phyloP scores from a whole-genome alignment of 192 early-diverging fungal genomes.

The Linnemannia schmuckeri region DNA sequence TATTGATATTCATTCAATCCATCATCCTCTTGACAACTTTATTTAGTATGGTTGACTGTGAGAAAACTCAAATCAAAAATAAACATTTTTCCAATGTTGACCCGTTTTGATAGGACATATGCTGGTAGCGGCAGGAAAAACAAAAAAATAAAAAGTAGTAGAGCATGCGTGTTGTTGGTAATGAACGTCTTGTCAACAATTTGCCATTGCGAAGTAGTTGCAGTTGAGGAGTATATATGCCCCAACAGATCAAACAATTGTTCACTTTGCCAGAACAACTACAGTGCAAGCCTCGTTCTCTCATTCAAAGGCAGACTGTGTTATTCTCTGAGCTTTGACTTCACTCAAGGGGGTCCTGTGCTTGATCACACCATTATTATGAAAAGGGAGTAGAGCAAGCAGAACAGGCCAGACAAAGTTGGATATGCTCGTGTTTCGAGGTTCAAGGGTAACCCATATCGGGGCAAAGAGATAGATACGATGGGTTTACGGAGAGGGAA shows the following conservation, averaged over 20 bases:
- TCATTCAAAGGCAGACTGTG: not conserved
- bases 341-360: not conserved
- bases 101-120: not conserved
- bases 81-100: not conserved
- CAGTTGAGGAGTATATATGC: not conserved
- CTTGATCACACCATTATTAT: not conserved
- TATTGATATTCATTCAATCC: not conserved
- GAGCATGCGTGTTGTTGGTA: not conserved
- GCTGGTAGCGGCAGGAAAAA: not conserved
- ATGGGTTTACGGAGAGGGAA: not conserved
- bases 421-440: not conserved
- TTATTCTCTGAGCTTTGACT: not conserved
- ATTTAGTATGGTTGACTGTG: not conserved
- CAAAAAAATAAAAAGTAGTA: not conserved
- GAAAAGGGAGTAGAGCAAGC: not conserved
- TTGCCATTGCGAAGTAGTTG: not conserved
- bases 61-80: constrained; percentile 6
- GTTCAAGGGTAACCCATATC: not conserved
- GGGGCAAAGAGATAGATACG: not conserved
- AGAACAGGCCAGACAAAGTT: not conserved
- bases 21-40: not conserved
- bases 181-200: not conserved
- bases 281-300: too few species aligned
- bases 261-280: not conserved
- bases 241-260: not conserved